A percentile compares a stretch with the other conserved stretches of the same genome.
phyloP scores from a whole-genome alignment of 2,329 filamentous ascomycete genomes.

The Colletotrichum sp. region DNA sequence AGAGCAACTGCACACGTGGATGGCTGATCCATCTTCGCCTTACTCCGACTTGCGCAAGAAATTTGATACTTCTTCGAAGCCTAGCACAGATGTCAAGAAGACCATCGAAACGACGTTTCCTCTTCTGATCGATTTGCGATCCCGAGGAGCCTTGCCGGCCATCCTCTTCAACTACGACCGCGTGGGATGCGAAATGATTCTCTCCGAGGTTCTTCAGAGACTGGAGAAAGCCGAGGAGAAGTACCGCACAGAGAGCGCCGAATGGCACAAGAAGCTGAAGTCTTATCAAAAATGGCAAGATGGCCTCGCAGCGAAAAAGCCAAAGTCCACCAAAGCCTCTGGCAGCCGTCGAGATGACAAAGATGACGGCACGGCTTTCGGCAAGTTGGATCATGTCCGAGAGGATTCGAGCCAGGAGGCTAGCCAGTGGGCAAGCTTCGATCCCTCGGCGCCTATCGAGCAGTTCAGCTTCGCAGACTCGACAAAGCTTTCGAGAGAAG shows the following conservation, averaged over 20 bases:
- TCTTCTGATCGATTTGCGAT: slow-evolving; percentile 64
- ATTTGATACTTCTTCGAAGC: slow-evolving; percentile 31
- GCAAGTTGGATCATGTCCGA: slow-evolving; percentile 61
- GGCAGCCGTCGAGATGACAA: slow-evolving; percentile 21
- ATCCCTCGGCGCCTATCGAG: slow-evolving; percentile 67
- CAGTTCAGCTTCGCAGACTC: slow-evolving; percentile 71
- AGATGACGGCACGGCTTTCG: slow-evolving; percentile 37
- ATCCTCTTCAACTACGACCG: slow-evolving; percentile 82
- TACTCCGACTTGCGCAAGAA: slow-evolving; percentile 51
- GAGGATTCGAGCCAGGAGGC: slow-evolving; percentile 61
- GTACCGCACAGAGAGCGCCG: slow-evolving; percentile 45
- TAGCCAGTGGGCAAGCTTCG: slow-evolving; percentile 67
- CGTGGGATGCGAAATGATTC: slow-evolving; percentile 65
- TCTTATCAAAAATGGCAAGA: slow-evolving; percentile 27
- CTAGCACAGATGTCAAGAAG: neutral
- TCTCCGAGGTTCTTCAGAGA: slow-evolving; percentile 53
- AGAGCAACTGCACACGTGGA: slow-evolving; percentile 59
- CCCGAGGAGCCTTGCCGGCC: slow-evolving; percentile 70
- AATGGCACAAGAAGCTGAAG: slow-evolving; percentile 67
- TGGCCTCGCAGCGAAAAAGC: slow-evolving; percentile 34
- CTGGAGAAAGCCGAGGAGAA: slow-evolving; percentile 58
- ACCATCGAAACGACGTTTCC: slow-evolving; percentile 43
- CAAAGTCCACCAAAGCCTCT: slow-evolving; percentile 29
- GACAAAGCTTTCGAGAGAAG: slow-evolving; percentile 60
- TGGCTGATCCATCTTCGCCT: slow-evolving; percentile 52